These are phyloP conservation scores for Gastroboletus turbinatus DNA, from an alignment of 1,284 basidiomycete species.

Conservation along the genomic window DNA sequence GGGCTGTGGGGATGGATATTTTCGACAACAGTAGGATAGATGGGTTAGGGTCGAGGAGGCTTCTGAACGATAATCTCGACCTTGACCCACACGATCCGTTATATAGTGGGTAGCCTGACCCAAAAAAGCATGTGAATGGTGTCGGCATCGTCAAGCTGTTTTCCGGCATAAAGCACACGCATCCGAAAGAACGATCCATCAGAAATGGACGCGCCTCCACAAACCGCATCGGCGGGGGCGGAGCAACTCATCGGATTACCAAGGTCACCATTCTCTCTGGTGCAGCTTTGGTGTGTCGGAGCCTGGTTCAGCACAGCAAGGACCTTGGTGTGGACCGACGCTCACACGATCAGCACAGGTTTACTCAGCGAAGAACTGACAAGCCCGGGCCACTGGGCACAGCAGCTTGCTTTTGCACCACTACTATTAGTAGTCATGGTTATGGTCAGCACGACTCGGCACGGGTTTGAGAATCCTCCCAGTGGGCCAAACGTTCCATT, in stretches of 20 bases:
- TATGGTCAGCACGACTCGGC: too few relatives aligned
- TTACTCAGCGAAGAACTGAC: neutral
- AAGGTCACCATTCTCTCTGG: too few relatives aligned
- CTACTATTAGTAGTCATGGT: too few relatives aligned
- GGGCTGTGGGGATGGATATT: slow-evolving; percentile 1
- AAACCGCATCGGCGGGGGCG: too few relatives aligned
- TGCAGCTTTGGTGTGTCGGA: neutral
- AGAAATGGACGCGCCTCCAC: neutral
- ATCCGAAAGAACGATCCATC: slow-evolving; percentile 12
- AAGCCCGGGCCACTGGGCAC: neutral
- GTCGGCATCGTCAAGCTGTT: neutral
- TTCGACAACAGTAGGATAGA: neutral
- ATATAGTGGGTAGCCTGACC: neutral
- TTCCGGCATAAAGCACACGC: neutral
- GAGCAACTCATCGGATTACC: neutral
- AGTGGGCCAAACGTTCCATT: too few relatives aligned
- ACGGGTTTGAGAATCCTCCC: too few relatives aligned
- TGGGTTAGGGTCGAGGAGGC: neutral
- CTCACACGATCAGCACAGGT: neutral
- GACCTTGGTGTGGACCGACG: neutral
- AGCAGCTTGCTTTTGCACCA: too few relatives aligned
- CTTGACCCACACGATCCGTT: neutral
- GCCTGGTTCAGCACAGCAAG: neutral
- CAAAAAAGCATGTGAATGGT: neutral
- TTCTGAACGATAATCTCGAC: neutral